Conservation (phyloP, 2,329 filamentous ascomycete genomes). For the Leptographium procerum region DNA sequence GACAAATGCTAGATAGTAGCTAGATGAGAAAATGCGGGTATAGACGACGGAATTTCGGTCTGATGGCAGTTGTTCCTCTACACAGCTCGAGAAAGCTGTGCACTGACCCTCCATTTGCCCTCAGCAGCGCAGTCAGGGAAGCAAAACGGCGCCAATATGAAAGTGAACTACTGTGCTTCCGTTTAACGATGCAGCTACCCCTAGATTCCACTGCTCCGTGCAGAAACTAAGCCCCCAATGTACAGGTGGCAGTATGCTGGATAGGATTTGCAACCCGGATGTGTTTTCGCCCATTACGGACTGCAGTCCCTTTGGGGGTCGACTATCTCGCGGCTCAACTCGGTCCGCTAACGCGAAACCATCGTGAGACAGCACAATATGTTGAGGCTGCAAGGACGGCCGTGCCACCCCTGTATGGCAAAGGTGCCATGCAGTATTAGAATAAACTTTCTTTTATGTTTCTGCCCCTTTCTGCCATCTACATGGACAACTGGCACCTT, state of each 20-base stretch:
- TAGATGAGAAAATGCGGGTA: no score
- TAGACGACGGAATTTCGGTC: no score
- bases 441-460: background rate
- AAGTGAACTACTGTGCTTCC: background rate
- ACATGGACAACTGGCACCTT: no score
- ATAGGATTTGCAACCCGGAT: background rate
- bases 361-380: background rate
- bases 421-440: background rate
- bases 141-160: background rate
- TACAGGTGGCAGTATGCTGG: background rate
- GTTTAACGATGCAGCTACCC: background rate
- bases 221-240: no score
- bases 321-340: background rate
- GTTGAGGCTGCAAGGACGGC: background rate
- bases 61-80: no score
- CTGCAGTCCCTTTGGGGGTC: background rate
- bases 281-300: background rate
- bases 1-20: no score
- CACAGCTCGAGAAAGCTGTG: no score
- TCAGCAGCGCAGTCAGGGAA: background rate
- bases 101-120: no score
- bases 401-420: background rate
- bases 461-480: no score
- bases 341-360: background rate
- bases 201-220: background rate